Percentiles rank a stretch among this genome's conserved stretches.
Conservation (phyloP, 257 asterid species). For the Jacaranda mimosifolia region DNA sequence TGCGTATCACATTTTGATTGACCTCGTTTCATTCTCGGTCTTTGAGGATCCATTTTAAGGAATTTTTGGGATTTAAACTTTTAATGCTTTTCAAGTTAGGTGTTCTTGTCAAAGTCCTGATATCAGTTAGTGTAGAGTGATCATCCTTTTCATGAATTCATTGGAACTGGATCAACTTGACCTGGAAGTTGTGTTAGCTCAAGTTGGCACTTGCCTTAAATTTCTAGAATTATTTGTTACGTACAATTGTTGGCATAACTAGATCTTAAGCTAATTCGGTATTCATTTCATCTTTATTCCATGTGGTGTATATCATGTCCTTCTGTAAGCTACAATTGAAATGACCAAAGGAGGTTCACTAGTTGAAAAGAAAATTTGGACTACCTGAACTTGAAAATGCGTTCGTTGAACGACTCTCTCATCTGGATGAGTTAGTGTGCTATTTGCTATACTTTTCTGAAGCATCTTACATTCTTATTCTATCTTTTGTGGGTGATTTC, state of each 20-base stretch:
- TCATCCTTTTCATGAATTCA: neutral
- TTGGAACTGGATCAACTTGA: conserved; percentile 11
- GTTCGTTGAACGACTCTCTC: neutral
- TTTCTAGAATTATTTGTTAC: neutral
- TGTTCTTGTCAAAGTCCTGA: conserved; percentile 1
- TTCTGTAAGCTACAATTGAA: neutral
- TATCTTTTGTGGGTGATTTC: neutral
- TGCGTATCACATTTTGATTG: neutral
- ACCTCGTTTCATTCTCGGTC: neutral
- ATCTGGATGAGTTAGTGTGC: neutral
- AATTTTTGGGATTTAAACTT: neutral
- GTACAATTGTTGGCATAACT: no score
- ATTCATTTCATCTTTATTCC: no score
- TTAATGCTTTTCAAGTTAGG: neutral
- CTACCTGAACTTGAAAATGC: conserved; percentile 14
- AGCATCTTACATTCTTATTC: neutral
- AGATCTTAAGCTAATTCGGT: no score
- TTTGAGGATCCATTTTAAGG: neutral
- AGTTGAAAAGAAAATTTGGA: conserved; percentile 15
- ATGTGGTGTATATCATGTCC: neutral
- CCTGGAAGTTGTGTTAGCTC: conserved; percentile 1
- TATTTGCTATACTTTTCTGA: neutral
- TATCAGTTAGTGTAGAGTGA: neutral
- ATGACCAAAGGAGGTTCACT: neutral
- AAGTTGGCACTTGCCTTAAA: conserved; percentile 22